Evolutionary conservation across 352 stramenopile genomes (phyloP), one percentile per base, ranked within the genome.

Genomic region (Phytophthora macrochlamydospora): DNA sequence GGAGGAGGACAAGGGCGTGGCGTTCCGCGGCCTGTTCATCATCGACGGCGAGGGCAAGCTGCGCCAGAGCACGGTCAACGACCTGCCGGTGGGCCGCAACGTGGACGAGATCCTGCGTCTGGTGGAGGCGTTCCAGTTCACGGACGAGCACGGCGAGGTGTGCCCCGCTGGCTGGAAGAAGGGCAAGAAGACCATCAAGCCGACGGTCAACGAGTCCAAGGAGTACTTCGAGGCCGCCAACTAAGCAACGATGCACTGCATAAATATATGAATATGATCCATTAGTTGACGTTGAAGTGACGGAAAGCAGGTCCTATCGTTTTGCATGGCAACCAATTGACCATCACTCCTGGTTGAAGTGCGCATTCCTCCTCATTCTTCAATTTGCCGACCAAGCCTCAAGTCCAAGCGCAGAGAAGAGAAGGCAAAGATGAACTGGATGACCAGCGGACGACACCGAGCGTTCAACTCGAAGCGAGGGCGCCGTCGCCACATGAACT

Each of bases 131-230:
- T 96, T 97, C 81, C 85, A 98, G 78, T 97, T 91, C 79, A 82
- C 85, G 56, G 91, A 92, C 30, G 81, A 97, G 75, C 87, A 97
- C 73, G 90, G 89, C 43, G 91, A 97, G 64, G 84, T 92, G 51
- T 98, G 91, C 66, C 92, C 90, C 7, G 90, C 90, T 44, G 81
- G 81, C 51, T 97, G 91, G 92, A 97, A 95, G 67, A 92, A 93
- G 70, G 92, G 90, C 61, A 81, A 84, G 40, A 89, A 87, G 73
- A 84, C 79, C 29, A 97, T 98, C 76, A 97, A 95, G 67, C 78
- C 88, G 14, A 81, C 95, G 59, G 68, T 85, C 4, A 81, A 79
- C 31, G 84, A 57, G 31, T 95, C 81, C 28, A 82, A 87, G 61
- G 75, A 89, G 64, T 94, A 92, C 71, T 94, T 95, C 53, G 80